Base-by-base conservation (phyloP, 495 filamentous ascomycete genomes). In the Clavariopsis aquatica region DNA sequence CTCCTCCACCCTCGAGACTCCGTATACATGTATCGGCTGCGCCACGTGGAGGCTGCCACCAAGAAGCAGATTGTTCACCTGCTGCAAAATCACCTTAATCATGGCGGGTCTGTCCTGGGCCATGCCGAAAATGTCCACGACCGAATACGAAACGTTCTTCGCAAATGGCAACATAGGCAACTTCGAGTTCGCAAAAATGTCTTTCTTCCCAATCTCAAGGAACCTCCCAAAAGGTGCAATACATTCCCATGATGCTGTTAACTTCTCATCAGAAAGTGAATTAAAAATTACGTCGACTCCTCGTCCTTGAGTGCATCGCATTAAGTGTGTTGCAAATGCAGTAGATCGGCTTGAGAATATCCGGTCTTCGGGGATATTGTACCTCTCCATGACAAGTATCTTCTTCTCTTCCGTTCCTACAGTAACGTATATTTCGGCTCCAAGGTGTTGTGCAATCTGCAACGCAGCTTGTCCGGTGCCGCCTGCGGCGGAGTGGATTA, bases 181-280 rank as follows among this genome's bases (percentile, higher is more conserved):
- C 19, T 60, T 56, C 4, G 54, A 69, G 49, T 81, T 80, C 20
- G 62, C 19, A 24, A 66, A 46, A 26, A 79, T 79, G 71, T 86
- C 84, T n/a, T 75, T 76, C 54, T 83, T 83, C 4, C 83, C 83
- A 28, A 87, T 77, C 58, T 87, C 84, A 38, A 88, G 68, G 56
- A 88, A 85, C 13, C 81, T 73, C 15, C 85, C 84, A 55, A 84
- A 82, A 0, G 77, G 75, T 0, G 81, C 81, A 51, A 87, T 72
- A 58, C 80, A 86, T 17, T 80, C 70, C 79, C 79, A 84, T 0
- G 73, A 78, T 8, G 74, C 62, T 0, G 68, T 68, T 0, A 83
- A 72, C 4, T 73, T 56, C 8, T 62, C 64, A 29, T 52, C 60
- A 5, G 52, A 24, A 10, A 55, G 24, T 1, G 38, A 55, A 49